Evolutionary conservation across 305 asterid genomes (phyloP).

Genomic region (Caryopteris hybrid): DNA sequence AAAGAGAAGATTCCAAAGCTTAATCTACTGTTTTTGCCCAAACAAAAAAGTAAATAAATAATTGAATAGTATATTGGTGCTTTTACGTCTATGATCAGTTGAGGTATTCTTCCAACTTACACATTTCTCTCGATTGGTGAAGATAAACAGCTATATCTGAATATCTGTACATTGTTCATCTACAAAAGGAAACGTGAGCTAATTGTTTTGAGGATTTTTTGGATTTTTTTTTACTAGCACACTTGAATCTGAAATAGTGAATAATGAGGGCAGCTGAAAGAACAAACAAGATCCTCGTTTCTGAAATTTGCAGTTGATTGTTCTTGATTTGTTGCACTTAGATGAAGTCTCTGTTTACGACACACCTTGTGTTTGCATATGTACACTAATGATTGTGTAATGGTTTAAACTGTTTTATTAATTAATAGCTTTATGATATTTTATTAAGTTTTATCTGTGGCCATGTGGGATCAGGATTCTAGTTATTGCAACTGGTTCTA

Average conservation of each 20-base stretch:
- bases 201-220: slow-evolving; percentile 1
- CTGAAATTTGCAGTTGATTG: neutral
- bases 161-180: neutral
- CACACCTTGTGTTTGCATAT: neutral
- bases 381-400: neutral
- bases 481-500: neutral
- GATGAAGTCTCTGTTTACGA: neutral
- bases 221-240: neutral
- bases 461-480: slow-evolving; percentile 6
- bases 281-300: neutral
- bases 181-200: neutral
- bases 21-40: slow-evolving; percentile 18
- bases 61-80: neutral
- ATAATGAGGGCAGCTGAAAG: slow-evolving; percentile 7
- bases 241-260: slow-evolving; percentile 1
- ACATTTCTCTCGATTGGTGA: neutral
- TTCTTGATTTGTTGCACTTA: neutral
- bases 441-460: neutral
- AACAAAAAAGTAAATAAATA: neutral
- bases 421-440: neutral
- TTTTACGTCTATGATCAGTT: neutral
- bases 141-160: neutral
- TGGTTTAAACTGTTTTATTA: neutral
- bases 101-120: neutral
- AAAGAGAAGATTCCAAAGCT: slow-evolving; percentile 41